Evolutionary conservation across 163 green algal species (phyloP), one percentile per base, ranked within the genome.

Genomic region (Dunaliella salina): DNA sequence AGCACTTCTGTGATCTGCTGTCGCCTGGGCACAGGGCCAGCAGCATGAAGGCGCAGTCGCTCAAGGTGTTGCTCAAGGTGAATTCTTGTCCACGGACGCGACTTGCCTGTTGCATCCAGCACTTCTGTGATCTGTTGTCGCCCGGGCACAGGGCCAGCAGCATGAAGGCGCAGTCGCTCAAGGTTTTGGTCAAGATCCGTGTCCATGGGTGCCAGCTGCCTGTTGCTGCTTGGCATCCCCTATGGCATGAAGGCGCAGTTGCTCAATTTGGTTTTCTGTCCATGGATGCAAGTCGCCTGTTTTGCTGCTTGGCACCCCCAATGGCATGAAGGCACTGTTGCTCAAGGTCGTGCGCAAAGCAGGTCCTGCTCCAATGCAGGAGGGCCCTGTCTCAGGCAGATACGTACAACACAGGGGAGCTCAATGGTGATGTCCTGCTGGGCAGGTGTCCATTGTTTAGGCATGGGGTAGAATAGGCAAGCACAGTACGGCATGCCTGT

Each of bases 1-100:
- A 88, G 34, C 94, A 96, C 82, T 96, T 94, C 85, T 84, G 69
- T 0, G 89, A 93, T 80, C 89, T 95, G 80, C 92, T 96, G 83
- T 90, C 90, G 1, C 84, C 89, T 15, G 81, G 85, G 1, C 87
- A 91, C 82, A 88, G 94, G 0, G 89, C 90, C 33, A 84, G 88
- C 69, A 93, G 88, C 50, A 89, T 95, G 69, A 92, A 91, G 33
- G 82, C 85, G n/a, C 89, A 92, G 71, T 91, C 93, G 0, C 81
- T 95, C 1, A 84, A 75, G 40, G 83, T 78, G 29, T 35, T 86
- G 35, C 34, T 83, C 72, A 86, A 83, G 83, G 83, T 85, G 3
- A 34, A 15, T 50, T 15, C 4, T 3, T 32, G 33, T 57, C 30
- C 30, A 57, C 4, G 29, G 22, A 25, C 8, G 33, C 22, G 30